Conservation (phyloP, 352 stramenopile genomes). For the Phytophthora nicotianae region DNA sequence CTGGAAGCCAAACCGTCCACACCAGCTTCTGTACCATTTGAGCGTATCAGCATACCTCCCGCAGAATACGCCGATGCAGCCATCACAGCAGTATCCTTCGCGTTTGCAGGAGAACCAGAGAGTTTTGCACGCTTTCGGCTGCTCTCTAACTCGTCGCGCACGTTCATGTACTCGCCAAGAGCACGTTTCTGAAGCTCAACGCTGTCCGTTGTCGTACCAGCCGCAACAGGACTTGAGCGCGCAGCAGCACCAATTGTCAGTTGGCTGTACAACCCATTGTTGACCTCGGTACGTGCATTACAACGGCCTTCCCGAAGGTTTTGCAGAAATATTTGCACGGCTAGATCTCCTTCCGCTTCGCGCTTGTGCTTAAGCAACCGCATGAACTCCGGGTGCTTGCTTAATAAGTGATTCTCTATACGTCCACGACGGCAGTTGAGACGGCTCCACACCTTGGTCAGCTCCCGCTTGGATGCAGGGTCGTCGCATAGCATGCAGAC, state of each 20-base stretch:
- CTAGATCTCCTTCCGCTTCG: conserved; percentile 69
- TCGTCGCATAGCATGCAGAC: conserved; percentile 85
- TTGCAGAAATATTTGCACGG: conserved; percentile 80
- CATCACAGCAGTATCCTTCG: conserved; percentile 17
- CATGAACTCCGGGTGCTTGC: conserved; percentile 86
- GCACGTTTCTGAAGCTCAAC: conserved; percentile 36
- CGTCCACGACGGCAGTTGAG: conserved; percentile 74
- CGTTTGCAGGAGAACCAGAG: neutral
- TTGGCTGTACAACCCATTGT: conserved; percentile 60
- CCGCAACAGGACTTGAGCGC: conserved; percentile 9
- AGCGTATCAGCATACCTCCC: conserved; percentile 22
- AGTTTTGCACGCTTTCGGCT: conserved; percentile 36
- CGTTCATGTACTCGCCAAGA: conserved; percentile 33
- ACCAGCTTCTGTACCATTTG: conserved; percentile 17
- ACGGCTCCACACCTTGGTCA: conserved; percentile 76
- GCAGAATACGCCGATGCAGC: conserved; percentile 27
- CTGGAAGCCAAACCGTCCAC: conserved; percentile 20
- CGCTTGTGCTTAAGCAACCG: conserved; percentile 77
- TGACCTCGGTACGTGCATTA: conserved; percentile 75
- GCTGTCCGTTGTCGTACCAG: conserved; percentile 1
- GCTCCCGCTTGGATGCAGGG: conserved; percentile 54
- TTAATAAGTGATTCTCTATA: conserved; percentile 83
- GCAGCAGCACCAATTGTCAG: conserved; percentile 17
- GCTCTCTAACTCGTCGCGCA: conserved; percentile 27
- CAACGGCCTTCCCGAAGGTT: conserved; percentile 73